Percentiles rank a stretch among this genome's conserved stretches.
Evolutionary conservation across 2,329 filamentous ascomycete genomes (phyloP).

Genomic region (Fusarium virguliforme): DNA sequence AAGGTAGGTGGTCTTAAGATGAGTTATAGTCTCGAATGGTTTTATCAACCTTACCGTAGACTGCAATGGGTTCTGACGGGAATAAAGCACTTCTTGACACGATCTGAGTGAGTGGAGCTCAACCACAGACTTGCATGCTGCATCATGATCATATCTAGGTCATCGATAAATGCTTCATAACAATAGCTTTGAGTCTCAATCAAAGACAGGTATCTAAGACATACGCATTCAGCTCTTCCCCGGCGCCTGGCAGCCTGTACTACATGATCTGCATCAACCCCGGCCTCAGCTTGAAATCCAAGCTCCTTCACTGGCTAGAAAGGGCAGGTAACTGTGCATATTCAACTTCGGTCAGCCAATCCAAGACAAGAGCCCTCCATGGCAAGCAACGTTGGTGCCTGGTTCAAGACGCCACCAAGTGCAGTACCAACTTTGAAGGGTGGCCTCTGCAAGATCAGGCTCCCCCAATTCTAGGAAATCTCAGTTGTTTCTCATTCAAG

Average conservation of each 20-base stretch:
- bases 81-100: background rate
- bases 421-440: background rate
- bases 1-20: background rate
- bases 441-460: background rate
- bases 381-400: background rate
- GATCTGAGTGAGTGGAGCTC: background rate
- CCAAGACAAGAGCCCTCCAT: background rate
- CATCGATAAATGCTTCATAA: too few species aligned
- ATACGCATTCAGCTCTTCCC: background rate
- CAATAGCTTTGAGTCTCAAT: background rate
- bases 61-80: background rate
- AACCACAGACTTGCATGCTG: background rate
- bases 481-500: background rate
- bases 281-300: conserved; percentile 5
- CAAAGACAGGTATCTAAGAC: background rate
- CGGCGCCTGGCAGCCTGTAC: background rate
- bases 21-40: background rate
- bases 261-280: conserved; percentile 6
- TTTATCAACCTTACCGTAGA: background rate
- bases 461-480: background rate
- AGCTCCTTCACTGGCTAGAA: background rate
- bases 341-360: background rate
- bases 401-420: background rate
- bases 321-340: background rate
- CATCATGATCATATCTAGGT: too few species aligned